Conservation (phyloP, 2,329 filamentous ascomycete species). For the Akanthomyces lecanii region DNA sequence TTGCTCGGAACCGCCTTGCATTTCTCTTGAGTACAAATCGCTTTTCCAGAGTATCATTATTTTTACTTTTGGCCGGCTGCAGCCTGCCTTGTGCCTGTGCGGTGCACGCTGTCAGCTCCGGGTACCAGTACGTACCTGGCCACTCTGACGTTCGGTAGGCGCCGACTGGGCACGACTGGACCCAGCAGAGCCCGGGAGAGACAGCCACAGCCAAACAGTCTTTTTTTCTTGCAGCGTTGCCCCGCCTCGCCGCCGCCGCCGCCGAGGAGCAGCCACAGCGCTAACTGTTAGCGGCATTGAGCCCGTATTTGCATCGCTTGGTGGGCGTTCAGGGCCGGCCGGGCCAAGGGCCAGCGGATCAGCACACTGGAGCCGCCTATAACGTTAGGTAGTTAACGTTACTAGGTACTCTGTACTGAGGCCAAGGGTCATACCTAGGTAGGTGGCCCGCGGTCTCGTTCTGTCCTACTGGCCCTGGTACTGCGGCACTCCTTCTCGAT, state of each 20-base stretch:
- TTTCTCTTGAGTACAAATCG: neutral
- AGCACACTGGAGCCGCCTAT: neutral
- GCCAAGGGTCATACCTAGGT: neutral
- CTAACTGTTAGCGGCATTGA: neutral
- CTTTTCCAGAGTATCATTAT: neutral
- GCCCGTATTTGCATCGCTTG: neutral
- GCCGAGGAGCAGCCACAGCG: neutral
- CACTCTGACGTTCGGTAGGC: too few species aligned
- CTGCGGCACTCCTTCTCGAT: constrained; percentile 3
- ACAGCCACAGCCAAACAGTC: too few species aligned
- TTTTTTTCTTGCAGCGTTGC: neutral
- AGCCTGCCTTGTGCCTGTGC: too few species aligned
- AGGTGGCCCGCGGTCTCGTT: neutral
- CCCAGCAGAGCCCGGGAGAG: too few species aligned
- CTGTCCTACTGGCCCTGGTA: too few species aligned
- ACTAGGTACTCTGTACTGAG: too few species aligned
- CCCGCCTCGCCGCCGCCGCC: neutral
- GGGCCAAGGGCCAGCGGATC: neutral
- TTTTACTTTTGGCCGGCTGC: too few species aligned
- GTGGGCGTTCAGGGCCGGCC: neutral
- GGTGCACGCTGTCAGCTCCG: too few species aligned
- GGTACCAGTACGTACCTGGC: too few species aligned
- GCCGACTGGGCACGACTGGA: too few species aligned
- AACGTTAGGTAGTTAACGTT: too few species aligned
- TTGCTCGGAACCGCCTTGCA: neutral